Conservation (phyloP, 768 basidiomycete species). For the Mrakia gelida region DNA sequence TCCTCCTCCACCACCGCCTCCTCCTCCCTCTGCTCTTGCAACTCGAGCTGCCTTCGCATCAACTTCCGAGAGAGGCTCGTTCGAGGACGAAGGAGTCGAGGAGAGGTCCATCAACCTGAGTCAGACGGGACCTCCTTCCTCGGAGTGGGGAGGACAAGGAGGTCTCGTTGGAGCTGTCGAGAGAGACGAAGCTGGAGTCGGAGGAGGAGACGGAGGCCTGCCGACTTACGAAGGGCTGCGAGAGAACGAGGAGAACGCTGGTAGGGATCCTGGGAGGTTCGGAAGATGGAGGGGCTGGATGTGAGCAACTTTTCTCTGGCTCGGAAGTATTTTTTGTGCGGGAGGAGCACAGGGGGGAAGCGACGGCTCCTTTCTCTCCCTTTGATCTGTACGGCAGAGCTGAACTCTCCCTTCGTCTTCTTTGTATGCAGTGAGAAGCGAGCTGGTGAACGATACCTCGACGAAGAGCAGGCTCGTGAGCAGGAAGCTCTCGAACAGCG, state of each 20-base stretch:
- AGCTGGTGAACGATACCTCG: slow-evolving; percentile 22
- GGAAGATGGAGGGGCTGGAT: slow-evolving; percentile 27
- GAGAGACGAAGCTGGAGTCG: not conserved
- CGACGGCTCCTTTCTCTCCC: not conserved
- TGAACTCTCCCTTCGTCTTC: no score
- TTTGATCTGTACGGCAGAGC: not conserved
- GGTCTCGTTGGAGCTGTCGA: not conserved
- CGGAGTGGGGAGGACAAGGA: not conserved
- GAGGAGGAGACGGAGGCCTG: not conserved
- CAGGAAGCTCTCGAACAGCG: not conserved
- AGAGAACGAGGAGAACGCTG: not conserved
- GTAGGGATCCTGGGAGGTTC: slow-evolving; percentile 11
- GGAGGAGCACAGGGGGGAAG: not conserved
- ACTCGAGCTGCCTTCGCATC: not conserved
- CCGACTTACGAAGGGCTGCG: slow-evolving; percentile 8
- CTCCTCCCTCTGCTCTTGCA: not conserved
- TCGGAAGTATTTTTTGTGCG: not conserved
- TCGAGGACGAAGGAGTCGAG: not conserved
- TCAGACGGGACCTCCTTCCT: not conserved
- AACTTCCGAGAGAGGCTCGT: not conserved
- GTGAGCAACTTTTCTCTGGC: not conserved
- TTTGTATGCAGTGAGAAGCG: slow-evolving; percentile 7
- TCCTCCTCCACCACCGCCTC: not conserved
- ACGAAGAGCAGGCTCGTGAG: slow-evolving; percentile 17
- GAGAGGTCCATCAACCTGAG: not conserved